phyloP scores from a whole-genome alignment of 108 stramenopile genomes.

The Asterionellopsis glacialis region DNA sequence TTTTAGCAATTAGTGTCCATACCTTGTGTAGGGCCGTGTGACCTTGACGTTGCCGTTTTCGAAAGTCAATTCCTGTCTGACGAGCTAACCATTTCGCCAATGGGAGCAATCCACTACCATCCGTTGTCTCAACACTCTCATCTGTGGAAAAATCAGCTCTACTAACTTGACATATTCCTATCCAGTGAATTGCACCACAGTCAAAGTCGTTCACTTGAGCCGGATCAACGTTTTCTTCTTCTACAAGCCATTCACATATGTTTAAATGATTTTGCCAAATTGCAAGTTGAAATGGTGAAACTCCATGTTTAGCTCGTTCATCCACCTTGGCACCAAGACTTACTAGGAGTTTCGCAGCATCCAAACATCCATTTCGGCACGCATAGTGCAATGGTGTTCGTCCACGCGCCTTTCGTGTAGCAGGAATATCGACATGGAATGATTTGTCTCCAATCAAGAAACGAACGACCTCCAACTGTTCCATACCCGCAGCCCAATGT shows the following conservation, averaged over 20 bases:
- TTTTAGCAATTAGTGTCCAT: too few relatives aligned
- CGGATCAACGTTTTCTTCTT: constrained; percentile 35
- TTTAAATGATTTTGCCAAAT: constrained; percentile 78
- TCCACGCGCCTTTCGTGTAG: constrained; percentile 33
- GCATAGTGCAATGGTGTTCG: constrained; percentile 83
- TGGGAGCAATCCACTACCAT: constrained; percentile 24
- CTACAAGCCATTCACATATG: constrained; percentile 55
- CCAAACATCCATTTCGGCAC: constrained; percentile 67
- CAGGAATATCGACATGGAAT: constrained; percentile 8
- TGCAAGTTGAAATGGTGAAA: constrained; percentile 79
- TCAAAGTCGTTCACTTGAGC: constrained; percentile 55
- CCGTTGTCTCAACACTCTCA: not conserved
- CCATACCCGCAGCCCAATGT: constrained; percentile 77
- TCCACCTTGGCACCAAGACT: constrained; percentile 38
- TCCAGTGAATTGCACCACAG: constrained; percentile 79
- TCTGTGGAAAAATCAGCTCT: constrained; percentile 8
- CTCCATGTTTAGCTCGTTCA: constrained; percentile 49
- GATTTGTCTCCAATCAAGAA: constrained; percentile 19
- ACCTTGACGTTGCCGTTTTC: constrained; percentile 39
- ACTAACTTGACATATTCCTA: constrained; percentile 48
- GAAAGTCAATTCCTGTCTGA: constrained; percentile 12
- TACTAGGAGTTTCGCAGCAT: constrained; percentile 41
- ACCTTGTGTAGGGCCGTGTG: constrained; percentile 71
- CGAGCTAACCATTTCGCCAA: constrained; percentile 28
- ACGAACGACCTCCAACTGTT: constrained; percentile 21